Base-by-base conservation (phyloP, 2,329 filamentous ascomycete species). In the Aspergillus pseudotamarii region DNA sequence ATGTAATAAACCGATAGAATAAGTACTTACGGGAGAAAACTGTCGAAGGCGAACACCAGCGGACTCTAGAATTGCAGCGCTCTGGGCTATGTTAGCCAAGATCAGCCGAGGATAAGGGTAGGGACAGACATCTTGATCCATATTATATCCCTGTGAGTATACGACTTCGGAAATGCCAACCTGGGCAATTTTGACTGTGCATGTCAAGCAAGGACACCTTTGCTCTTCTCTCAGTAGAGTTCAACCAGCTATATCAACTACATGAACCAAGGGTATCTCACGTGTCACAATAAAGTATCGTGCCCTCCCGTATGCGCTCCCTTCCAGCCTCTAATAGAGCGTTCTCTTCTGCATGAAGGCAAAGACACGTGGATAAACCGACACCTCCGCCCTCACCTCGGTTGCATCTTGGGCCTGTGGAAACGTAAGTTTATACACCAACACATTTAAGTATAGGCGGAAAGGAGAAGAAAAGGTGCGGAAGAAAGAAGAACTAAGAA, bases 321-420 rank as follows among this genome's bases (percentile, higher is more conserved):
- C 95, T 85, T 0, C 95, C 95, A 23, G 95, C 95, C 82, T 99
- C 95, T 11, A 99, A 84, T 62, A 99, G 84, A 1, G 95, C 95
- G 76, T 99, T 99, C 80, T 99, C 95, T 81, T 99, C 95, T 0
- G 95, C 95, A 77, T 99, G 95, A n/a, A 99, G 87, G 77, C 95
- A 99, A 57, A 98, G 85, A 74, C 95, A 99, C 6, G 94, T 97
- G 5, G 89, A 88, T 23, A 99, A 84, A 0, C 87, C 89, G 53
- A 89, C 85, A 28, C 95, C 95, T 30, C 85, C 86, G 34, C 85
- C 85, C 61, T 87, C 85, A 6, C 88, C 91, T 58, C 86, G 85
- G 77, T 99, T 98, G 79, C 95, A 99, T 56, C 95, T 86, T 12
- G 84, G 80, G 69, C 83, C 83, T 85, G 60, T 16, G 51, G 41